These are phyloP conservation scores for Metarhizium sp. DNA, from an alignment of 2,329 filamentous ascomycete genomes.

Conservation along the genomic window DNA sequence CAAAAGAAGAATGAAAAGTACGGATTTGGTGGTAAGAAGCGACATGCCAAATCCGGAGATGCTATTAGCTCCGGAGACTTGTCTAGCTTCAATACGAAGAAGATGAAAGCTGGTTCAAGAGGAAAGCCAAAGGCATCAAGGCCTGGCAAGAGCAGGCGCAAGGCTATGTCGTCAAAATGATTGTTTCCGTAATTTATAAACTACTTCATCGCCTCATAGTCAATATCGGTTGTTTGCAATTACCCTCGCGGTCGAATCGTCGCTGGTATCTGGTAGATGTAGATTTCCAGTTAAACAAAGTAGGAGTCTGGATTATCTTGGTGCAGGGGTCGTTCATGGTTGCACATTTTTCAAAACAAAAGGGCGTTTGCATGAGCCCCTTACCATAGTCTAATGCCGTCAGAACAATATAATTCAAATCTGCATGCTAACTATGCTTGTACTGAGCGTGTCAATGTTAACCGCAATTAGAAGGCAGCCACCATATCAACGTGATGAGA, in stretches of 20 bases:
- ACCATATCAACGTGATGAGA: neutral
- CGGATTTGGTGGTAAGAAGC: slow-evolving; percentile 94
- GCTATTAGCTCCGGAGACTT: slow-evolving; percentile 74
- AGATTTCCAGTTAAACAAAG: neutral
- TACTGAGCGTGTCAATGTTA: neutral
- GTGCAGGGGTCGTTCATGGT: neutral
- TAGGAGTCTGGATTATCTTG: neutral
- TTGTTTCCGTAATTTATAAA: neutral
- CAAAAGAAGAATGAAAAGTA: slow-evolving; percentile 93
- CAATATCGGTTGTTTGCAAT: neutral
- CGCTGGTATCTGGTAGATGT: neutral
- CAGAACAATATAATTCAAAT: neutral
- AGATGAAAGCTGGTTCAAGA: slow-evolving; percentile 58
- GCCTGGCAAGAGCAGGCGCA: slow-evolving; percentile 43
- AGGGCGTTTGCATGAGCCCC: neutral
- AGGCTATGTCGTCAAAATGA: slow-evolving; percentile 26
- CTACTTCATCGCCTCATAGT: neutral
- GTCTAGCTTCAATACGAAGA: slow-evolving; percentile 68
- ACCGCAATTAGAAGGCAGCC: neutral
- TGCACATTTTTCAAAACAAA: neutral
- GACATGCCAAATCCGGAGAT: slow-evolving; percentile 82
- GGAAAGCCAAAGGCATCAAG: slow-evolving; percentile 31
- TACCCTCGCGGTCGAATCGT: neutral
- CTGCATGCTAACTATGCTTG: neutral
- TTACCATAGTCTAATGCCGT: neutral